Base-by-base conservation (phyloP, 371 early-diverging fungal genomes). In the Rhizopus arrhizus region DNA sequence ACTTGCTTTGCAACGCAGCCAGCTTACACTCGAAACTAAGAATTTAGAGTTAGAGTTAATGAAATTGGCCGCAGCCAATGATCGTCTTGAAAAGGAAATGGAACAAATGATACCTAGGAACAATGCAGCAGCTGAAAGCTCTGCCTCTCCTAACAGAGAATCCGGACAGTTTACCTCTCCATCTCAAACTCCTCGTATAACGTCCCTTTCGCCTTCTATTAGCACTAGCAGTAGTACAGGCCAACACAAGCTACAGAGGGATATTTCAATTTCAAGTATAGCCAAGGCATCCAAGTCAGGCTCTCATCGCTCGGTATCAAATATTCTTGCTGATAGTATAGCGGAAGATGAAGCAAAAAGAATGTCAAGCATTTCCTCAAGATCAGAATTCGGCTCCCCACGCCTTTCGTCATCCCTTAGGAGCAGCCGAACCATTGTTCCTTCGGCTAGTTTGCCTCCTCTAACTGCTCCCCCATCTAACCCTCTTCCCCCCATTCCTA, bases 401-500 rank as follows among this genome's bases (percentile, higher is more conserved):
- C 62, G 63, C 15, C 58, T 64, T 43, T 36, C 61, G 10, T 60
- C 61, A 15, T 62, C 64, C 31, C 52, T 72, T 5, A 52, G 60
- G 40, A 62, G 60, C 43, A 63, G 57, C 48, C 66, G 57, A 45
- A 53, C 47, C 1, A 22, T 52, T 7, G 51, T 43, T 8, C 48
- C 8, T 28, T 58, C 59, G 5, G 36, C 7, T 15, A 50, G 9
- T 38, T 53, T 73, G 10, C 79, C 79, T 13, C 79, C 79, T 47
- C 75, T 74, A 8, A 62, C 74, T n/a, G 77, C 81, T 10, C 81
- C 81, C 13, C 81, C 81, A 0, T 74, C 76, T 3, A 76, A 76
- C 49, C 78, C 78, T 32, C 62, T 81, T 35, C 81, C 81, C n/a
- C 81, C 81, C 6, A 67, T 77, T 22, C 81, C 81, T n/a, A 66